Percentiles rank a stretch among this genome's conserved stretches.
phyloP scores from a whole-genome alignment of 2,329 filamentous ascomycete species.

The Phyllosticta paracitricarpa region DNA sequence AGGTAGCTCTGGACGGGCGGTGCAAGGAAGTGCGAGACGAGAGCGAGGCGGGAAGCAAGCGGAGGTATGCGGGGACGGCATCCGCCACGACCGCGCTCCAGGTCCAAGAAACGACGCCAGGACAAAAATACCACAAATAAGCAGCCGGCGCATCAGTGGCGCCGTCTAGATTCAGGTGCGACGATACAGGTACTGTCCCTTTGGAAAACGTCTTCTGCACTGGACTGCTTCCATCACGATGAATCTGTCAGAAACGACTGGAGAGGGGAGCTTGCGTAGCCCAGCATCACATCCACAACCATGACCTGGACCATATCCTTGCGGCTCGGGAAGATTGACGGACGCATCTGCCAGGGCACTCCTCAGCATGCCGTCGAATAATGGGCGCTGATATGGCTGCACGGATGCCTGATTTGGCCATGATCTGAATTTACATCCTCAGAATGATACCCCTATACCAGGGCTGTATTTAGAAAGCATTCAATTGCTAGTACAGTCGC shows the following conservation, averaged over 20 bases:
- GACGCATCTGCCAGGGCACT: neutral
- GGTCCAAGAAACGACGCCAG: neutral
- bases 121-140: neutral
- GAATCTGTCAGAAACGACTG: neutral
- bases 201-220: neutral
- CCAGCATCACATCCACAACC: neutral
- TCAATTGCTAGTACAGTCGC: too few relatives aligned
- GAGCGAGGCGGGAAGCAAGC: neutral
- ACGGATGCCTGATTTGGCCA: neutral
- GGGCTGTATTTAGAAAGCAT: too few relatives aligned
- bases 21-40: neutral
- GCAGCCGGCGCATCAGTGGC: neutral
- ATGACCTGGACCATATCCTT: neutral
- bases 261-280: neutral
- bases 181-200: neutral
- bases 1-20: neutral
- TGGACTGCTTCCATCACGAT: neutral
- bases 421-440: neutral
- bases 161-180: neutral
- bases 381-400: neutral
- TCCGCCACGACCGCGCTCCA: neutral
- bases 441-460: neutral
- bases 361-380: neutral
- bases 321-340: neutral
- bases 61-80: neutral